A percentile compares a stretch with the other conserved stretches of the same genome.
These are phyloP conservation scores for Parathielavia hyrcaniae DNA, from an alignment of 495 filamentous ascomycete species.

Conservation along the genomic window DNA sequence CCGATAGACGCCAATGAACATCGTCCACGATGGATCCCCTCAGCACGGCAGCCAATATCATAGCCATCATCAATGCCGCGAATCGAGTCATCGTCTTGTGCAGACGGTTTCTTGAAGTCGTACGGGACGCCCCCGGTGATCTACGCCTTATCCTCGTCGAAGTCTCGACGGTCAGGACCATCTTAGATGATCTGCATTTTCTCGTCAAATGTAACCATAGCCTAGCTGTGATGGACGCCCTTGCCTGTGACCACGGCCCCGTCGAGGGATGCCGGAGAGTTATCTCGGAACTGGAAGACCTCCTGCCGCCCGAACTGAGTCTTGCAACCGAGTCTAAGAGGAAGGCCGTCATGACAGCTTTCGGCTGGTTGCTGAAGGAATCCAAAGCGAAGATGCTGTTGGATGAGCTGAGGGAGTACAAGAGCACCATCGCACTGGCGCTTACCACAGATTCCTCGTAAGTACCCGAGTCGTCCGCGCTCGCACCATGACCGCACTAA, in stretches of 20 bases:
- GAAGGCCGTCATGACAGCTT: slow-evolving; percentile 2
- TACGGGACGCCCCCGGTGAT: slow-evolving; percentile 9
- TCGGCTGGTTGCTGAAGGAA: slow-evolving; percentile 17
- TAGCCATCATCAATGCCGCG: slow-evolving; percentile 14
- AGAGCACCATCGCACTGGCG: slow-evolving; percentile 17
- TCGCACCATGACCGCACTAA: neutral
- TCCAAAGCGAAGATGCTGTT: slow-evolving; percentile 15
- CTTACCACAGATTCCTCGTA: slow-evolving; percentile 14
- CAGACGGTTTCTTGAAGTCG: slow-evolving; percentile 3
- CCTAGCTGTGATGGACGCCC: neutral
- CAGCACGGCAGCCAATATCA: slow-evolving; percentile 8
- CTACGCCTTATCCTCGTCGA: slow-evolving; percentile 16
- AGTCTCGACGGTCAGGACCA: neutral
- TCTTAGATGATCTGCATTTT: slow-evolving; percentile 7
- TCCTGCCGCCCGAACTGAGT: neutral
- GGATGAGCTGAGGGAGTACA: slow-evolving; percentile 13
- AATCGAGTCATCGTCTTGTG: slow-evolving; percentile 8
- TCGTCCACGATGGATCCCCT: slow-evolving; percentile 10
- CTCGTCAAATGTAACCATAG: neutral
- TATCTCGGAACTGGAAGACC: neutral
- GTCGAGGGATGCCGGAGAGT: slow-evolving; percentile 5
- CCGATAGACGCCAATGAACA: no score
- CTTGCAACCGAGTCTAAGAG: slow-evolving; percentile 6
- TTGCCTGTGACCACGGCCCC: neutral
- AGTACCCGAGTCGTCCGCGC: neutral